Conservation (phyloP, 371 early-diverging fungal genomes). For the Rhizopus arrhizus region DNA sequence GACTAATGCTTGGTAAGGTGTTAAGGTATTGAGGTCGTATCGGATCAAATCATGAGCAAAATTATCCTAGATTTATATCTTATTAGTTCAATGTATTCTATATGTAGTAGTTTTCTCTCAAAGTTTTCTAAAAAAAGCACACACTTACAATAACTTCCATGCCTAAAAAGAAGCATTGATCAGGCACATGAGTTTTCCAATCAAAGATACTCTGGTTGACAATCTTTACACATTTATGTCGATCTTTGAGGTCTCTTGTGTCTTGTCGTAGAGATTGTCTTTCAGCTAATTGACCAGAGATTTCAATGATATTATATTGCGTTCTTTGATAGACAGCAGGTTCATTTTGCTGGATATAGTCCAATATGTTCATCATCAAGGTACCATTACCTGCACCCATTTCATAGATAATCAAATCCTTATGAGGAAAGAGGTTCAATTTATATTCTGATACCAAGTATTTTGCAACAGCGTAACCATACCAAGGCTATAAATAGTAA, state of each 20-base stretch:
- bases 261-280: constrained; percentile 66
- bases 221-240: constrained; percentile 68
- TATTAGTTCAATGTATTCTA: background rate
- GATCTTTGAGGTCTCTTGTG: constrained; percentile 43
- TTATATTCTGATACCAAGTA: constrained; percentile 84
- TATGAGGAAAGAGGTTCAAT: constrained; percentile 56
- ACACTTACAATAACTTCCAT: constrained; percentile 88
- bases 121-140: background rate
- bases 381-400: constrained; percentile 98
- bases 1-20: constrained; percentile 83
- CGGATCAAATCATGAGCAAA: constrained; percentile 94
- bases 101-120: background rate
- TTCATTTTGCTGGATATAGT: constrained; percentile 76
- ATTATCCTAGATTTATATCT: constrained; percentile 69
- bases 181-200: constrained; percentile 74
- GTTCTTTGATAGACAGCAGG: constrained; percentile 81
- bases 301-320: constrained; percentile 91
- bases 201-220: constrained; percentile 92
- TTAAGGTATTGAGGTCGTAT: constrained; percentile 71
- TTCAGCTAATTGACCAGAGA: constrained; percentile 79
- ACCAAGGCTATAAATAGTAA: constrained; percentile 69
- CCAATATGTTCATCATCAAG: constrained; percentile 89
- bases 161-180: constrained; percentile 87
- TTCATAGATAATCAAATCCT: constrained; percentile 87
- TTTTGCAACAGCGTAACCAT: constrained; percentile 89